These are phyloP conservation scores for Penicillium psychrosexuale DNA, from an alignment of 2,329 filamentous ascomycete genomes.

Conservation along the genomic window DNA sequence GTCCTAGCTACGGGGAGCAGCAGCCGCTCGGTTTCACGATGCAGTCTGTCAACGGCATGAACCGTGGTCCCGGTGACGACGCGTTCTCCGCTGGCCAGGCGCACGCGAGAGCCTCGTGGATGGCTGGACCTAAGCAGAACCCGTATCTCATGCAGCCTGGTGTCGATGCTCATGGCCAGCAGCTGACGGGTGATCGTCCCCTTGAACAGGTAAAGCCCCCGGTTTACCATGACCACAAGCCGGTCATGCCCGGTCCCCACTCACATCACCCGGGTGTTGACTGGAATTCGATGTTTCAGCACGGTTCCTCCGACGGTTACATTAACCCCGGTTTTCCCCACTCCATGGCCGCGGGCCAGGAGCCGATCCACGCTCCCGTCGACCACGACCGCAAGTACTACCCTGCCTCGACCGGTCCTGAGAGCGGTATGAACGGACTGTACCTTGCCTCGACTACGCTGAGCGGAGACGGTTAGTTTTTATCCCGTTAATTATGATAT, in stretches of 20 bases:
- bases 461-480: constrained; percentile 45
- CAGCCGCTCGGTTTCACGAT: constrained; percentile 44
- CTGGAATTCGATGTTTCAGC: constrained; percentile 76
- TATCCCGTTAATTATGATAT: constrained; percentile 39
- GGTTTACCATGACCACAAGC: constrained; percentile 41
- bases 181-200: constrained; percentile 45
- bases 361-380: constrained; percentile 65
- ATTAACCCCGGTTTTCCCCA: constrained; percentile 60
- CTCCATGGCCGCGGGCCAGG: constrained; percentile 68
- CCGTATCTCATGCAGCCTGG: constrained; percentile 44
- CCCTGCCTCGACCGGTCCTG: constrained; percentile 47
- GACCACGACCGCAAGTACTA: constrained; percentile 54
- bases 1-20: constrained; percentile 42
- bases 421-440: constrained; percentile 47
- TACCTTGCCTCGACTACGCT: constrained; percentile 48
- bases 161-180: constrained; percentile 41
- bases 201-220: constrained; percentile 45
- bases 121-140: constrained; percentile 46
- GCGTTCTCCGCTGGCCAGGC: constrained; percentile 36
- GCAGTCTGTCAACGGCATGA: constrained; percentile 43
- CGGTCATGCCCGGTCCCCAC: constrained; percentile 60
- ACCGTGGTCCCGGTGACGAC: constrained; percentile 38
- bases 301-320: constrained; percentile 66
- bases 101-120: constrained; percentile 42
- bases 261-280: constrained; percentile 62